Percentiles rank a stretch among this genome's conserved stretches.
These are phyloP conservation scores for Capsicum pubescens DNA, from an alignment of 257 asterid species.

Conservation along the genomic window DNA sequence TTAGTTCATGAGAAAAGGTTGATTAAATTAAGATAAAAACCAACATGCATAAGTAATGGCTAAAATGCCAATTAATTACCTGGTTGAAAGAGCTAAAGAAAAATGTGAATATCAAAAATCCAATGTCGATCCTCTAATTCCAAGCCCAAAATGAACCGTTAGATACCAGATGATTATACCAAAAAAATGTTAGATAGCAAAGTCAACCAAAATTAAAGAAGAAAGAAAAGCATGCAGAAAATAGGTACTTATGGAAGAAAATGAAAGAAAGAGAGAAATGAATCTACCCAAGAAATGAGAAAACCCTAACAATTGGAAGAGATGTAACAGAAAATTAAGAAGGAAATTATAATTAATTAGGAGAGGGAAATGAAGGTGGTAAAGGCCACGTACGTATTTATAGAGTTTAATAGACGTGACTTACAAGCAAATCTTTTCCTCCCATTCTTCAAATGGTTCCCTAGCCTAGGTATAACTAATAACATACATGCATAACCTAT, in stretches of 20 bases:
- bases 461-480: too few species aligned
- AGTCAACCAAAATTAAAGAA: background rate
- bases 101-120: background rate
- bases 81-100: background rate
- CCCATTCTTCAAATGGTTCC: background rate
- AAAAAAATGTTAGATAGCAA: background rate
- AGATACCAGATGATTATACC: background rate
- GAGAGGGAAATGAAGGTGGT: background rate
- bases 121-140: background rate
- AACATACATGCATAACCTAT: background rate
- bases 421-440: conserved; percentile 46
- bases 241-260: background rate
- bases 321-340: background rate
- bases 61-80: conserved; percentile 11
- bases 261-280: conserved; percentile 33
- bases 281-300: conserved; percentile 19
- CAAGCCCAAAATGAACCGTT: background rate
- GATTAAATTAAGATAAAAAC: background rate
- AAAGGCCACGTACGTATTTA: conserved; percentile 50
- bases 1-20: background rate
- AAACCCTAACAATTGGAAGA: background rate
- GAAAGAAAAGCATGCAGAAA: conserved; percentile 24
- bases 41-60: background rate
- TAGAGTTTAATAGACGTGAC: conserved; percentile 70
- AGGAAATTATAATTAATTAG: background rate